Evolutionary conservation across 305 asterid species (phyloP), one percentile per base, ranked within the genome.

Genomic region (Fraxinus xanthoxyloides): DNA sequence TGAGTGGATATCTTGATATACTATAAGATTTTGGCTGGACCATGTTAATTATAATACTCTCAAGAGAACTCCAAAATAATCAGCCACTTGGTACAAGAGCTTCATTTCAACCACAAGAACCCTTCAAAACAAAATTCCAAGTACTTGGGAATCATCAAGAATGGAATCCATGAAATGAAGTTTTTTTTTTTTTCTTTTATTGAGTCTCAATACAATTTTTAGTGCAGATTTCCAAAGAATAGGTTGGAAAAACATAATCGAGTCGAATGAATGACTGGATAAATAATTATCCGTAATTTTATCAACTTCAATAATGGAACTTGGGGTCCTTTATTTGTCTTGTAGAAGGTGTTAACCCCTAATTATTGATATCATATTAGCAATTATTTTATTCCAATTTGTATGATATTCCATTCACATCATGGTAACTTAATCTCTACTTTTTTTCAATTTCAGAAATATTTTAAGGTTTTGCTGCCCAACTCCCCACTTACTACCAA

Each of bases 1-100:
- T 75, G 95, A 91, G 91, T 89, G 93, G 96, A 83, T 76, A 75
- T 67, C 77, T 21, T 94, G 94, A 81, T 91, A 89, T 79, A 85
- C 83, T 5, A 72, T 82, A 83, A 90, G 93, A 48, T 91, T 89
- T 81, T 94, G 94, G 46, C 87, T 90, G 23, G 34, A 89, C 75
- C 87, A 87, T 81, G 90, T 90, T 51, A 87, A 90, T 72, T 85
- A 24, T 43, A 72, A 75, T 2, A 92, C 88, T 31, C 86, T 90
- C 8, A n/a, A 82, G 84, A 90, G 91, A 77, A 89, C 75, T 32
- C 89, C 92, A 10, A 89, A 77, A 56, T 36, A 32, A 5, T 89
- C 93, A 28, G 92, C 92, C 31, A 32, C 76, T 75, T 87, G 89
- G 91, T 92, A 79, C 56, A 88, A 87, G 75, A 82, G 85, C 67